Conservation (phyloP, 768 basidiomycete genomes). For the Termitomyces sp. region DNA sequence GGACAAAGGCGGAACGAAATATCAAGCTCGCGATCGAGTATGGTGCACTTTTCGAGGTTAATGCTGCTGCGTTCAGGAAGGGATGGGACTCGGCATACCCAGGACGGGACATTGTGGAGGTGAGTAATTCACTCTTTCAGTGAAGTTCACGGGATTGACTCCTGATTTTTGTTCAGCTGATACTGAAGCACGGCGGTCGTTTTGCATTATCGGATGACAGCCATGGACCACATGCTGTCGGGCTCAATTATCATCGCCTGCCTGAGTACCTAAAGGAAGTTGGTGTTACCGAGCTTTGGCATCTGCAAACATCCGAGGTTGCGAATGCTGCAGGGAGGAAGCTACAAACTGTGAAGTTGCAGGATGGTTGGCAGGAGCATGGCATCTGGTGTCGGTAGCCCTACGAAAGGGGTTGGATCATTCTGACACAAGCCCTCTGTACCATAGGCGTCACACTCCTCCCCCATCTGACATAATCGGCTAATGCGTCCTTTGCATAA, state of each 20-base stretch:
- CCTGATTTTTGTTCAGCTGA: constrained; percentile 48
- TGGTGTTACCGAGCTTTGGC: constrained; percentile 69
- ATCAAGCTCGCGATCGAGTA: constrained; percentile 69
- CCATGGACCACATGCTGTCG: constrained; percentile 86
- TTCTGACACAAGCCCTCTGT: background rate
- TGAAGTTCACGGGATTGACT: constrained; percentile 3
- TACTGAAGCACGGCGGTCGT: constrained; percentile 65
- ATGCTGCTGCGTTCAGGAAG: constrained; percentile 91
- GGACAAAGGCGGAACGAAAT: constrained; percentile 72
- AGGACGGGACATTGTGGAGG: constrained; percentile 72
- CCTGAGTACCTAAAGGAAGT: constrained; percentile 60
- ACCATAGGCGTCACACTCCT: background rate
- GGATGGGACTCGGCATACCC: constrained; percentile 88
- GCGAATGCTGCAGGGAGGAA: constrained; percentile 48
- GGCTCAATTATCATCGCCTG: constrained; percentile 75
- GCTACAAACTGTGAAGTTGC: constrained; percentile 41
- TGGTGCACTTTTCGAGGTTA: constrained; percentile 91
- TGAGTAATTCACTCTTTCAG: constrained; percentile 27
- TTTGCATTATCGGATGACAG: constrained; percentile 94
- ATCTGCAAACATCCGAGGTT: constrained; percentile 40
- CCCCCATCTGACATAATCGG: background rate
- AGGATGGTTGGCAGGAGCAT: constrained; percentile 58
- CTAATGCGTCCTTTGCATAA: background rate
- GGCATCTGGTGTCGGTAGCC: constrained; percentile 50
- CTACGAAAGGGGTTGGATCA: background rate